These are phyloP conservation scores for Larix kaempferi DNA, from an alignment of 75 land plant species.

Conservation along the genomic window DNA sequence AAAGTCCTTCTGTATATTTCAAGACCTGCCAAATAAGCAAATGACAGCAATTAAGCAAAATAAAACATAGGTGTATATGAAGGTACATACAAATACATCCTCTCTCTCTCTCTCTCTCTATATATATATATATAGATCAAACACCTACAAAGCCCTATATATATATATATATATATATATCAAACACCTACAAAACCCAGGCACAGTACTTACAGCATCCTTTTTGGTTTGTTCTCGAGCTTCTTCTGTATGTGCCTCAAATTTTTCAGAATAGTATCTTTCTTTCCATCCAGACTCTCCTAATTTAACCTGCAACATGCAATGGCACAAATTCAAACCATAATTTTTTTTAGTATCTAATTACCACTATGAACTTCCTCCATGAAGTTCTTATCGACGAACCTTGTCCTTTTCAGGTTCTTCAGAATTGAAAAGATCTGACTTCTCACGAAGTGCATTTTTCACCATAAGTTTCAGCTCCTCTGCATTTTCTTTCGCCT, in stretches of 20 bases:
- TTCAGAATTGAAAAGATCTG: constrained; percentile 28
- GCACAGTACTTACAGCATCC: constrained; percentile 30
- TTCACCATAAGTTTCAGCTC: constrained; percentile 37
- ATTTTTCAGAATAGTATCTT: constrained; percentile 46
- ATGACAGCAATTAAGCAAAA: too few relatives aligned
- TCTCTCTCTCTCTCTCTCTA: too few relatives aligned
- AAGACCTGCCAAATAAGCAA: constrained; percentile 17
- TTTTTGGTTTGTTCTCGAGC: constrained; percentile 19
- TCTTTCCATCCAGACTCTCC: constrained; percentile 53
- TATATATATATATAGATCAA: too few relatives aligned
- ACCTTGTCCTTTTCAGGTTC: constrained; percentile 29
- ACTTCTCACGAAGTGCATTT: constrained; percentile 25
- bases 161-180: too few relatives aligned
- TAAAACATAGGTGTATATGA: too few relatives aligned
- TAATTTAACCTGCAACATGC: constrained; percentile 24
- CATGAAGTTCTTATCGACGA: not conserved
- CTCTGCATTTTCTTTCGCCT: constrained; percentile 15
- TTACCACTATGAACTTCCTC: not conserved
- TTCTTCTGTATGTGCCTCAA: constrained; percentile 32
- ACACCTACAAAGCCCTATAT: too few relatives aligned
- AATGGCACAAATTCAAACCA: not conserved
- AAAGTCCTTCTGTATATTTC: constrained; percentile 42
- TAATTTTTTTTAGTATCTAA: not conserved
- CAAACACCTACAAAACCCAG: too few relatives aligned
- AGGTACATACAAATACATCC: too few relatives aligned